These are phyloP conservation scores for Arachis hypogaea DNA, from an alignment of 306 rosid species.

Conservation along the genomic window DNA sequence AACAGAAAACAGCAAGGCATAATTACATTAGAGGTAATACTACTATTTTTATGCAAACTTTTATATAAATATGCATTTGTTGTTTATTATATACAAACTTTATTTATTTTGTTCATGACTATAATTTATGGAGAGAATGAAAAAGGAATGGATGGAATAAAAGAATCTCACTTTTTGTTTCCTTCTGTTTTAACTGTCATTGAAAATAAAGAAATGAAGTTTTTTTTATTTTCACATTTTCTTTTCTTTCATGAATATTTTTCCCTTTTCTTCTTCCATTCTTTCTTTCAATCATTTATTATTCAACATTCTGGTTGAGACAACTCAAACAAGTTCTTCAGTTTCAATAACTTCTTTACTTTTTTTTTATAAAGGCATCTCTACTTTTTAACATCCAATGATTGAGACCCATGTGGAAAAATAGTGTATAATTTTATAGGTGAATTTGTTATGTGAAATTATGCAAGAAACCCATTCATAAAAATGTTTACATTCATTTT, in stretches of 20 bases:
- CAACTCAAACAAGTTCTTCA: neutral
- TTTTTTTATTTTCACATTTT: no score
- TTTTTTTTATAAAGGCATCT: no score
- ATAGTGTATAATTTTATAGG: no score
- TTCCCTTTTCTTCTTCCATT: neutral
- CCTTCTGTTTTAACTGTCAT: no score
- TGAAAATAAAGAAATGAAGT: neutral
- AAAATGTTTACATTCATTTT: no score
- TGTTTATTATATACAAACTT: conserved; percentile 1
- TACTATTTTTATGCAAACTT: conserved; percentile 26
- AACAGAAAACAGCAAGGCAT: conserved; percentile 52
- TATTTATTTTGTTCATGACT: conserved; percentile 25
- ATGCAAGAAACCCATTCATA: no score
- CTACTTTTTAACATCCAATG: neutral
- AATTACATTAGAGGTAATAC: conserved; percentile 67
- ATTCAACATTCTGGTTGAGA: neutral
- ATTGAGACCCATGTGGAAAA: neutral
- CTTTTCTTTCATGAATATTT: neutral
- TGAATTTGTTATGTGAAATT: no score
- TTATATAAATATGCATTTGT: neutral
- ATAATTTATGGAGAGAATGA: neutral
- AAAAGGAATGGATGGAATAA: neutral
- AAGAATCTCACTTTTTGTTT: no score
- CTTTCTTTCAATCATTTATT: no score
- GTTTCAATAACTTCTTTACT: neutral